Percentiles rank a stretch among this genome's conserved stretches.
These are phyloP conservation scores for Phytophthora ohioensis DNA, from an alignment of 352 stramenopile genomes.

Conservation along the genomic window DNA sequence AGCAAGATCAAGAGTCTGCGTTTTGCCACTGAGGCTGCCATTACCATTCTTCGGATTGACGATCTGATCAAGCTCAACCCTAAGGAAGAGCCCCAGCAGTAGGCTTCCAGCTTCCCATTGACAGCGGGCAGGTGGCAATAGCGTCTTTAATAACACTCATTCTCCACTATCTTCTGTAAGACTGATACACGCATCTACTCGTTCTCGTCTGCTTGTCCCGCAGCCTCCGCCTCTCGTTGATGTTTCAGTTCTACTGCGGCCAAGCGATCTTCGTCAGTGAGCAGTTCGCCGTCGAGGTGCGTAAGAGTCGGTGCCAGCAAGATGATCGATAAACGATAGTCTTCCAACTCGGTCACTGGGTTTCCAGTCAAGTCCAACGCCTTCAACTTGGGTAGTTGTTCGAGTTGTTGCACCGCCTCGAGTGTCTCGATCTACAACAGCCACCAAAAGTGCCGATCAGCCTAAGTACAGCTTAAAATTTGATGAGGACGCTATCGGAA, in stretches of 20 bases:
- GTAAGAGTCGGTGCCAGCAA: conserved; percentile 60
- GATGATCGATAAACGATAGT: conserved; percentile 65
- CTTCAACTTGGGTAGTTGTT: conserved; percentile 47
- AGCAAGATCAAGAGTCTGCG: conserved; percentile 99
- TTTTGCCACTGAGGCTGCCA: conserved; percentile 99
- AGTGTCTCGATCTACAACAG: conserved; percentile 58
- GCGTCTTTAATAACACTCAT: conserved; percentile 60
- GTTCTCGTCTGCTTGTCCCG: conserved; percentile 36
- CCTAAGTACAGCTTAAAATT: background rate
- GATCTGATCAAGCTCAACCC: conserved; percentile 98
- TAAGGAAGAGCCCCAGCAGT: conserved; percentile 86
- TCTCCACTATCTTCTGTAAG: conserved; percentile 32
- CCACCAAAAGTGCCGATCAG: background rate
- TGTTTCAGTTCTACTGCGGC: conserved; percentile 68
- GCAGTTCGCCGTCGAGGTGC: conserved; percentile 62
- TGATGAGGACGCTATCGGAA: background rate
- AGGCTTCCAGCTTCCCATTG: conserved; percentile 42
- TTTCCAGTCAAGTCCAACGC: conserved; percentile 66
- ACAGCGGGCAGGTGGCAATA: conserved; percentile 40
- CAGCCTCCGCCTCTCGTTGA: conserved; percentile 44
- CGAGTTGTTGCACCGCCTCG: conserved; percentile 56
- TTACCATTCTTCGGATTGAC: conserved; percentile 99
- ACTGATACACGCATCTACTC: conserved; percentile 9
- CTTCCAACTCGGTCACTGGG: conserved; percentile 56
- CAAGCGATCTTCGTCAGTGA: conserved; percentile 74